These are phyloP conservation scores for Boechera retrofracta DNA, from an alignment of 345 rosid species.

Conservation along the genomic window DNA sequence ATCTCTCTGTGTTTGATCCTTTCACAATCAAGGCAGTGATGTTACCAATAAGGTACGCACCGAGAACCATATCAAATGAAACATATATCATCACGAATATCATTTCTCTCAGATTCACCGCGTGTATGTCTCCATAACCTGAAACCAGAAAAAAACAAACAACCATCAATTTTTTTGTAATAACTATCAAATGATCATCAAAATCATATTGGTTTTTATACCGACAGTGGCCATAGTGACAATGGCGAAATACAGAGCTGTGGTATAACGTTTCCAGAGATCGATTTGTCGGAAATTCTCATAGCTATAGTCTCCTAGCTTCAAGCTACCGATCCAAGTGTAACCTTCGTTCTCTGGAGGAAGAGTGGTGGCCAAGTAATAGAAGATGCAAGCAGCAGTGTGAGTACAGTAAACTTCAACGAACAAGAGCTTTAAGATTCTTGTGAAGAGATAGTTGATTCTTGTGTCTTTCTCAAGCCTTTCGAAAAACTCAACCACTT, in stretches of 20 bases:
- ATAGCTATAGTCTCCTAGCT: constrained; percentile 78
- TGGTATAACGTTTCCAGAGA: constrained; percentile 79
- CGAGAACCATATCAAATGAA: constrained; percentile 96
- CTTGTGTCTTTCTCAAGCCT: constrained; percentile 77
- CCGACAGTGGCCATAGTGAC: constrained; percentile 94
- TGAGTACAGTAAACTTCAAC: constrained; percentile 89
- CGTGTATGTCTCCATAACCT: constrained; percentile 99
- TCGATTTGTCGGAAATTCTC: constrained; percentile 74
- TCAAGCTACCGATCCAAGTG: constrained; percentile 92
- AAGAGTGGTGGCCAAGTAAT: constrained; percentile 80
- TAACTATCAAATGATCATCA: constrained; percentile 3
- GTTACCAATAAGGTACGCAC: constrained; percentile 96
- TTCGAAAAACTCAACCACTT: constrained; percentile 57
- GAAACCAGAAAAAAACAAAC: constrained; percentile 16
- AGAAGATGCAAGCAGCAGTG: constrained; percentile 90
- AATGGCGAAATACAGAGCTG: constrained; percentile 83
- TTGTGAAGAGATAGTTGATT: constrained; percentile 71
- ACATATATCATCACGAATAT: constrained; percentile 88
- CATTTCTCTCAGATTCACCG: constrained; percentile 97
- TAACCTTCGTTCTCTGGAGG: constrained; percentile 69
- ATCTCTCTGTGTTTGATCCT: constrained; percentile 96
- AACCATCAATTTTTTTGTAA: constrained; percentile 16
- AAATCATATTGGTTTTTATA: constrained; percentile 23
- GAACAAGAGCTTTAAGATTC: constrained; percentile 73
- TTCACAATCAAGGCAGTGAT: constrained; percentile 97